Conservation (phyloP, 495 filamentous ascomycete species). For the Penicillium canescens region DNA sequence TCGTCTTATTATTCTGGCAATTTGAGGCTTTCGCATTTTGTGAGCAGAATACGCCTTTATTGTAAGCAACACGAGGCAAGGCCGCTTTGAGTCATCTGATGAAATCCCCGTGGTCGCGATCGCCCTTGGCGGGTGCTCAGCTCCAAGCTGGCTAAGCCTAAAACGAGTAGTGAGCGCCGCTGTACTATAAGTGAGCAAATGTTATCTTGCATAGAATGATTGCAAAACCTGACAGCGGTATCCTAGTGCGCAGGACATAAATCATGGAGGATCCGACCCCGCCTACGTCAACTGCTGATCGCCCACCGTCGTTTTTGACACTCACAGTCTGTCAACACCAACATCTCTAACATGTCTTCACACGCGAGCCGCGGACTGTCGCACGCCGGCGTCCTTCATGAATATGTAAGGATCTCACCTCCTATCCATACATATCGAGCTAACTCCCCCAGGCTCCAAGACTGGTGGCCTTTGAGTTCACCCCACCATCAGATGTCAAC, state of each 20-base stretch:
- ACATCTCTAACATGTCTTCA: conserved; percentile 9
- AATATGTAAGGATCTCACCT: conserved; percentile 34
- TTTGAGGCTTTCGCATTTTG: neutral
- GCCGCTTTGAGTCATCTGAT: too few relatives aligned
- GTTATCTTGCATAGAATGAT: too few relatives aligned
- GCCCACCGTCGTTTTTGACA: conserved; percentile 2
- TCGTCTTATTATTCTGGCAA: too few relatives aligned
- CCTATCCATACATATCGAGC: neutral
- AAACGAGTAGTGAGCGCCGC: neutral
- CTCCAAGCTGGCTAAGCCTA: neutral
- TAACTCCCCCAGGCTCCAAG: conserved; percentile 43
- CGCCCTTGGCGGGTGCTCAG: neutral
- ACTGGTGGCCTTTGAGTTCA: conserved; percentile 61
- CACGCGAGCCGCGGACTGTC: conserved; percentile 13
- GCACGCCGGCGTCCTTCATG: conserved; percentile 36
- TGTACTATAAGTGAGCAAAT: neutral
- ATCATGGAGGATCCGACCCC: neutral
- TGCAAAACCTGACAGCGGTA: too few relatives aligned
- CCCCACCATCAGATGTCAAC: conserved; percentile 25
- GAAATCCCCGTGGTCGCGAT: neutral
- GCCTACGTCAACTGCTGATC: conserved; percentile 10
- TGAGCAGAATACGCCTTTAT: neutral
- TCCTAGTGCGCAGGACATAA: too few relatives aligned
- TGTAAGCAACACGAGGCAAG: neutral
- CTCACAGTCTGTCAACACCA: neutral